Evolutionary conservation across 495 filamentous ascomycete genomes (phyloP), one percentile per base, ranked within the genome.

Genomic region (Penicillium pancosmium): DNA sequence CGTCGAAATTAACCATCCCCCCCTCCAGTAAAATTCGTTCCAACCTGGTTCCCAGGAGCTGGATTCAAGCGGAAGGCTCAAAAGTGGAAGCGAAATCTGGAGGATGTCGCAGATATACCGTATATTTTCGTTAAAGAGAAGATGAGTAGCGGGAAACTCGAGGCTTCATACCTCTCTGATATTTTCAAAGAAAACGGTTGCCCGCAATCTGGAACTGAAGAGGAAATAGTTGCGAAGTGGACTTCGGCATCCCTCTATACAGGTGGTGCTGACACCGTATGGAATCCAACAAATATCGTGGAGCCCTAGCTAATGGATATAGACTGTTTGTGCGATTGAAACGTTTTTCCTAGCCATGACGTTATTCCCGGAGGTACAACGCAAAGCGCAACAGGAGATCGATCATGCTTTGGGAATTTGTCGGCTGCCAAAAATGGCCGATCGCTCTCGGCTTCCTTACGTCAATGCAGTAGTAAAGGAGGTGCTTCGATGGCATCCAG

Each of bases 201-300:
- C 9, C 57, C 55, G 0, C 8, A 25, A 1, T 50, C 63, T 5
- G 64, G 58, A 0, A 23, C 60, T 0, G 69, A 79, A 19, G 65
- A 72, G 18, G 69, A 78, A 27, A 23, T 55, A 0, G 55, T 67
- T 12, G 71, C 71, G 15, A 82, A 79, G 55, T 79, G 73, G 74
- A 66, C 77, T 11, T 72, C 83, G 2, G 77, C 75, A 36, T 76
- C 78, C 0, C 65, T 87, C 0, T 80, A 85, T 43, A 73, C 82
- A 33, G 85, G 80, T 13, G 85, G 84, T 5, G 80, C 82, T 18
- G 85, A 87, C 58, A 87, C 76, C 4, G 70, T 73, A 63, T 11
- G 33, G 1, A 27, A 27, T 27, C 6, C 6, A 7, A 27, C 4
- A 27, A 27, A 27, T 4, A 27, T 7, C 5, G 25, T 4, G 5